Base-by-base conservation (phyloP, 805 yeast genomes). In the Wickerhamomyces mucosus region DNA sequence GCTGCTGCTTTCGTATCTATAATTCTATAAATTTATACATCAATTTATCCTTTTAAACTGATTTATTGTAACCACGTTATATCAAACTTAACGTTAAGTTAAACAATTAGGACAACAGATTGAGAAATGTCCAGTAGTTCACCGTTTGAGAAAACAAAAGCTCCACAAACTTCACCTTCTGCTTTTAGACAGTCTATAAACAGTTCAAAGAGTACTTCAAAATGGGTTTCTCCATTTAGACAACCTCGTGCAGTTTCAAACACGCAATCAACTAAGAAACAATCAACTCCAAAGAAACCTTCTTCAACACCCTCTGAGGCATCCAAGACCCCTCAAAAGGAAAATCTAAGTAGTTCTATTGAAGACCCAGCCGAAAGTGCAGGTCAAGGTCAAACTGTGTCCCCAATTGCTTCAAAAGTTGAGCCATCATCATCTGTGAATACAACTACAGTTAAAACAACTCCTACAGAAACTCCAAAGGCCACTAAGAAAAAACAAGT, bases 171-270 rank as follows among this genome's bases (percentile, higher is more conserved):
- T 6, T 27, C 27, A 14, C 16, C 21, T 7, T 32, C 24, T 6
- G 17, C 8, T 10, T 21, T 19, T 5, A 3, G 7, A 12, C n/a
- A n/a, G n/a, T n/a, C n/a, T n/a, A n/a, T 16, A 16, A 26, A 26
- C 28, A 16, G 8, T 26, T 20, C 19, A 26, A 26, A 13, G n/a
- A n/a, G n/a, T n/a, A 12, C 16, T n/a, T 18, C 29, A 29, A 43
- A 40, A 10, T 49, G 54, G 54, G 46, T 48, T 13, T 49, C 54
- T 7, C 54, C 54, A 9, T 49, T 49, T 35, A 47, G 54, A 35
- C 44, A 46, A 19, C 29, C 33, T 15, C 26, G 27, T 8, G 6
- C 35, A 10, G 13, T 34, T 7, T n/a, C 34, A 6, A 13, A 28
- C 5, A 15, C 31, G 10, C 29, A 28, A 23, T 24, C 30, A 7